Conservation (phyloP, 2,329 filamentous ascomycete species). For the Fusarium sp. region DNA sequence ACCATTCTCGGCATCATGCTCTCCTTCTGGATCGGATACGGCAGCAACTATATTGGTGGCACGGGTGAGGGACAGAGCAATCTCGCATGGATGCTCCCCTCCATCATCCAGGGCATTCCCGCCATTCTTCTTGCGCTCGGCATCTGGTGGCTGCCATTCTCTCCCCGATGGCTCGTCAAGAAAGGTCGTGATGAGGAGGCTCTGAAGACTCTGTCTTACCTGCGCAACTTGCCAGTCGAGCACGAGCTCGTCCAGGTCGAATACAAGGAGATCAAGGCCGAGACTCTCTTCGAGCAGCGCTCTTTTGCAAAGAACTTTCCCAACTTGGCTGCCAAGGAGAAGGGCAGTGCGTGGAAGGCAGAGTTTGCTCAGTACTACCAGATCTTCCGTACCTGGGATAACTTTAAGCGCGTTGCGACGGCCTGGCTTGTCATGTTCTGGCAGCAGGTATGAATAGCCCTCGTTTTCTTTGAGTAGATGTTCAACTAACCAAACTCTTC, state of each 20-base stretch:
- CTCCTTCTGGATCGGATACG: constrained; percentile 58
- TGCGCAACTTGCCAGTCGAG: constrained; percentile 68
- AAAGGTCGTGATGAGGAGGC: constrained; percentile 76
- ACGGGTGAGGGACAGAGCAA: constrained; percentile 54
- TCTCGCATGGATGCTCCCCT: constrained; percentile 56
- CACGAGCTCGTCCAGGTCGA: constrained; percentile 77
- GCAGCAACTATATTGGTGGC: constrained; percentile 58
- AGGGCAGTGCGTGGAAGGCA: constrained; percentile 53
- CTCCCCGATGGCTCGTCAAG: constrained; percentile 78
- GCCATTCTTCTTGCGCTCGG: constrained; percentile 68
- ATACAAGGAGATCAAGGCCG: constrained; percentile 84
- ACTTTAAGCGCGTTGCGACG: constrained; percentile 70
- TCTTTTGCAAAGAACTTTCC: constrained; percentile 68
- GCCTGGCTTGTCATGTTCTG: constrained; percentile 71
- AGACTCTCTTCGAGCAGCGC: constrained; percentile 79
- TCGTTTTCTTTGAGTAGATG: no score
- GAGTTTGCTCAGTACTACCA: constrained; percentile 60
- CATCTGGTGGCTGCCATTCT: constrained; percentile 83
- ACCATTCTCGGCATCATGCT: constrained; percentile 55
- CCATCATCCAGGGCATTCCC: constrained; percentile 55
- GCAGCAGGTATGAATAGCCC: constrained; percentile 48
- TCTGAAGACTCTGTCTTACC: constrained; percentile 59
- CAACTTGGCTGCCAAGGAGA: constrained; percentile 50
- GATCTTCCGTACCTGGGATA: constrained; percentile 50
- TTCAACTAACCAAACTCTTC: no score